Conservation (phyloP, 495 filamentous ascomycete species). For the Trichoderma reesei region DNA sequence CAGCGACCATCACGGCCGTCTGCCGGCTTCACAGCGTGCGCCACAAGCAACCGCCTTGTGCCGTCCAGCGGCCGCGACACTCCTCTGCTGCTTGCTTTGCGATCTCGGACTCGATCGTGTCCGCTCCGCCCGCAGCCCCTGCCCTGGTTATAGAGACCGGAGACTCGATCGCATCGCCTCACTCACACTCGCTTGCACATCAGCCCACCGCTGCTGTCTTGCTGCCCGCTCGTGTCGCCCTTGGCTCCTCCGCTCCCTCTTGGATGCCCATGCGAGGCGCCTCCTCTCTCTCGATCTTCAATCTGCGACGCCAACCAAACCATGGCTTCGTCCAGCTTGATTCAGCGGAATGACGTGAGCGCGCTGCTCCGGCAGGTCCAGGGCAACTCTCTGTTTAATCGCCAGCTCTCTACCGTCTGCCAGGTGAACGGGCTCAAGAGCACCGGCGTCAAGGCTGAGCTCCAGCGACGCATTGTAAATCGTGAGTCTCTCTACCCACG, state of each 20-base stretch:
- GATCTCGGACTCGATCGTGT: neutral
- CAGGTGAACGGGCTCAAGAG: slow-evolving; percentile 57
- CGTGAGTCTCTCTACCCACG: slow-evolving; percentile 41
- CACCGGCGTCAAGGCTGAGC: slow-evolving; percentile 68
- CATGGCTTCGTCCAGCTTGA: neutral
- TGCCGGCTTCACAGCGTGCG: neutral
- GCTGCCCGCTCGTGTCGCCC: neutral
- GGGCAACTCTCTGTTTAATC: slow-evolving; percentile 44
- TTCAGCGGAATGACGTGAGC: slow-evolving; percentile 29
- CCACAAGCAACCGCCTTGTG: neutral
- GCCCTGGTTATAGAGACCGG: neutral
- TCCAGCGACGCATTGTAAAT: slow-evolving; percentile 65
- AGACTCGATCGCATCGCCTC: neutral
- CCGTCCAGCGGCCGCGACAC: neutral
- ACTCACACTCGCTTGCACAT: neutral
- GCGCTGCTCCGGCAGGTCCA: slow-evolving; percentile 24
- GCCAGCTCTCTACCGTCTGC: slow-evolving; percentile 64
- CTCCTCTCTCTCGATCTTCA: neutral
- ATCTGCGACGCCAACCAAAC: neutral
- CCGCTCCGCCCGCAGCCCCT: neutral
- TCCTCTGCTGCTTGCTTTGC: neutral
- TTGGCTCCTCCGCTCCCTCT: neutral
- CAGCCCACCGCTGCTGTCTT: neutral
- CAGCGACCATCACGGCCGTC: neutral
- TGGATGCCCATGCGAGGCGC: neutral